A percentile compares a stretch with the other conserved stretches of the same genome.
Conservation (phyloP, 1,284 basidiomycete genomes). For the Vanrija sp. region DNA sequence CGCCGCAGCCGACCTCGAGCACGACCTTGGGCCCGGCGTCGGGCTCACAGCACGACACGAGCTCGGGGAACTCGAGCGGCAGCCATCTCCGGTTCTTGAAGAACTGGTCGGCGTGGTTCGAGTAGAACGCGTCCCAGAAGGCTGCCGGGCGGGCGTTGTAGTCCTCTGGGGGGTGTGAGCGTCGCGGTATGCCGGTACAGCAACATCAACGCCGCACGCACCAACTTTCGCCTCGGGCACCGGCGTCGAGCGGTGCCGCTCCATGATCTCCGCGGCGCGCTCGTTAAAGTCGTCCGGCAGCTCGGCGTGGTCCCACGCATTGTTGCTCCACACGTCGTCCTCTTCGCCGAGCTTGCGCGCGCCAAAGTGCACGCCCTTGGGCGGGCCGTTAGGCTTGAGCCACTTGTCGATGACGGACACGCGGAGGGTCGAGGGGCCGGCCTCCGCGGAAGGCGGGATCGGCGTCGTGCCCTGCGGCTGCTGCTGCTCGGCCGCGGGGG, state of each 20-base stretch:
- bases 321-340: constrained; percentile 46
- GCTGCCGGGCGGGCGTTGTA: constrained; percentile 41
- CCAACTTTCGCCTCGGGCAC: constrained; percentile 55
- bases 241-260: constrained; percentile 63
- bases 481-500: not conserved
- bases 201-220: constrained; percentile 29
- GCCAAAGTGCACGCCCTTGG: constrained; percentile 42
- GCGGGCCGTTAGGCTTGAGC: constrained; percentile 43
- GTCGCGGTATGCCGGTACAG: constrained; percentile 54
- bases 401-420: constrained; percentile 42
- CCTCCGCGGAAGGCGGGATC: constrained; percentile 6
- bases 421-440: constrained; percentile 18
- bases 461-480: constrained; percentile 3
- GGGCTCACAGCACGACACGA: constrained; percentile 64
- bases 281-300: constrained; percentile 73
- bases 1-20: constrained; percentile 83
- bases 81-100: constrained; percentile 92
- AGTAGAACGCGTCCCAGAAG: constrained; percentile 86
- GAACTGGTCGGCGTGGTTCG: constrained; percentile 67
- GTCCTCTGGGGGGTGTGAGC: constrained; percentile 58
- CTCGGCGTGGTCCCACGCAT: constrained; percentile 69
- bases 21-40: constrained; percentile 71
- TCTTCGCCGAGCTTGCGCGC: constrained; percentile 40
- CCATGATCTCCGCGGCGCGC: constrained; percentile 63
- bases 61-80: constrained; percentile 85